Conservation (phyloP, 1,139 yeast genomes). For the Pichia sp. region DNA sequence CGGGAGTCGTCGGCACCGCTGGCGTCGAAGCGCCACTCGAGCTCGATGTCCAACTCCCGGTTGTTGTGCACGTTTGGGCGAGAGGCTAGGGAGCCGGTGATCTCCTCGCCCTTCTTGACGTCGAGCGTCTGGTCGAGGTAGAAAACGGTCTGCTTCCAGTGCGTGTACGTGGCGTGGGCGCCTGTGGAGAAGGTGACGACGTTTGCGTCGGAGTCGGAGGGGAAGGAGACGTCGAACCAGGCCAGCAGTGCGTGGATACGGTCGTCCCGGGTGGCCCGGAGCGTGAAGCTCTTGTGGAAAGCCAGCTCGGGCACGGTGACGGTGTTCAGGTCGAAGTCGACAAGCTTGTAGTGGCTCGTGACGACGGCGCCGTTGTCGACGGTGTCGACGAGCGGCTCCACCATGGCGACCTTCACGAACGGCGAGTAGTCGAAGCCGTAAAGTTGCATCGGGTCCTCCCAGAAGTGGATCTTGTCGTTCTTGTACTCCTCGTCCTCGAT, state of each 20-base stretch:
- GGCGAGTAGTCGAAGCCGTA: constrained; percentile 93
- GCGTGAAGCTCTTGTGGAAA: constrained; percentile 61
- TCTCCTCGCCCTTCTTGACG: constrained; percentile 69
- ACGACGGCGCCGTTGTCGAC: constrained; percentile 78
- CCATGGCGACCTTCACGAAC: constrained; percentile 60
- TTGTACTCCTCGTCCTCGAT: constrained; percentile 94
- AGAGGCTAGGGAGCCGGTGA: constrained; percentile 69
- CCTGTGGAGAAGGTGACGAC: constrained; percentile 64
- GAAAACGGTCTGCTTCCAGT: constrained; percentile 97
- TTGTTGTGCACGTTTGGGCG: constrained; percentile 77
- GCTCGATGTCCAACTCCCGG: constrained; percentile 75
- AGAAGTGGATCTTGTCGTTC: constrained; percentile 85
- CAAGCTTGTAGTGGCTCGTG: constrained; percentile 64
- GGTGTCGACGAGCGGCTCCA: constrained; percentile 91
- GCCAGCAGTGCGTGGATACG: constrained; percentile 83
- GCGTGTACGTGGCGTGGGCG: constrained; percentile 77
- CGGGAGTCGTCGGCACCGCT: constrained; percentile 49
- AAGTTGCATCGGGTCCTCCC: constrained; percentile 71
- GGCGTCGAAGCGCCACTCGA: constrained; percentile 57
- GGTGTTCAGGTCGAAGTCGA: constrained; percentile 85
- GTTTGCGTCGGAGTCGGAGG: constrained; percentile 42
- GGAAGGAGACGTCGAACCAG: constrained; percentile 94
- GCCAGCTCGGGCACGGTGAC: constrained; percentile 80
- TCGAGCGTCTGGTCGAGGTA: constrained; percentile 81
- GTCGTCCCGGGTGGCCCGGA: constrained; percentile 76